Base-by-base conservation (phyloP, 768 basidiomycete species). In the Tubosaeta sp. region DNA sequence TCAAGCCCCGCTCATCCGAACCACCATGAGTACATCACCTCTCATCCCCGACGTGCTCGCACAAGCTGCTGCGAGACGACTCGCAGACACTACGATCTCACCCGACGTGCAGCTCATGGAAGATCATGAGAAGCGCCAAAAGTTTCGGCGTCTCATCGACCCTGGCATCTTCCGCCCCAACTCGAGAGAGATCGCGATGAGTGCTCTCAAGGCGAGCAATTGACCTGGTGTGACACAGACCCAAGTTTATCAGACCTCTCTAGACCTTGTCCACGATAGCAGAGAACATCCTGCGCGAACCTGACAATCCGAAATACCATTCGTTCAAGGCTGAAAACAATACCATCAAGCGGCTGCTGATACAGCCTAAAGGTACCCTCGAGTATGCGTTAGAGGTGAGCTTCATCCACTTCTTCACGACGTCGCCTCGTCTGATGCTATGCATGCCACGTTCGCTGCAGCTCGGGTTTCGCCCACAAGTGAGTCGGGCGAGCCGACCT, bases 381-480 rank as follows among this genome's bases (percentile, higher is more conserved):
- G 90, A 93, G 65, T 92, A 87, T 71, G 88, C 86, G 1, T 75
- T 88, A 38, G 87, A 80, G 61, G 90, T 88, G 29, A 68, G 86
- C 76, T n/a, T 31, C 57, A 17, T 19, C 46, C 48, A 4, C 26
- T 47, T 9, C 29, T 22, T 22, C 22, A 22, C 22, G 22, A 22
- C 29, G 29, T 29, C 29, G 13, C 49, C 47, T 48, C 27, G 46
- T 51, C 11, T 10, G 35, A 9, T 47, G 46, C 22, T 46, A 60
- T 56, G 48, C 42, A 5, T 14, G 2, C 22, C 22, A 26, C 22
- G 19, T 19, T 25, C 42, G 3, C 10, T 27, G 47, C 19, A 91
- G 86, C 78, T 90, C 56, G 88, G 89, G 16, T 93, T 92, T 64
- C 70, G 76, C 29, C 80, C 86, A 31, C 78, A 88, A 66, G 88